Conservation (phyloP, 192 early-diverging fungal species). For the Coemansia sp. region DNA sequence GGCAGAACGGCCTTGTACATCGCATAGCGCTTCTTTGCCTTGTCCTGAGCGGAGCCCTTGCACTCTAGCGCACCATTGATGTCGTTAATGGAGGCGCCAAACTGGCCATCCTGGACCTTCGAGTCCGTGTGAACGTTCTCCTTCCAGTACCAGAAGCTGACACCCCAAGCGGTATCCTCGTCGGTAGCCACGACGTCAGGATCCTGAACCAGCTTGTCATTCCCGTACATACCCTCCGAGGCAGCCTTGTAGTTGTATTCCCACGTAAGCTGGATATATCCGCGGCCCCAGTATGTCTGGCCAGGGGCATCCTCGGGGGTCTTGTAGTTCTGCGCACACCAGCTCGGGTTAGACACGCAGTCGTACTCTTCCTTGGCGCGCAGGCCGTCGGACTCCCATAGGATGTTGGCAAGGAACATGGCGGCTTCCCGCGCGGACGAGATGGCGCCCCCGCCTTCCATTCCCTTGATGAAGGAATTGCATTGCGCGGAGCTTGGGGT, state of each 20-base stretch:
- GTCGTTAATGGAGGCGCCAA: conserved; percentile 51
- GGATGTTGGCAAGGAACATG: conserved; percentile 55
- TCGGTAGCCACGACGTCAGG: conserved; percentile 28
- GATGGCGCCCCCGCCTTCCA: conserved; percentile 34
- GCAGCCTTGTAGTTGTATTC: conserved; percentile 50
- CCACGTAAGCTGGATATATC: conserved; percentile 57
- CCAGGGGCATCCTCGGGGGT: conserved; percentile 35
- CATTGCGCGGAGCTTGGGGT: conserved; percentile 36
- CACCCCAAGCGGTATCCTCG: conserved; percentile 41
- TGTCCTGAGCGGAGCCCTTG: conserved; percentile 34
- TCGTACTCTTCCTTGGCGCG: conserved; percentile 49
- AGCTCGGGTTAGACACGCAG: conserved; percentile 38
- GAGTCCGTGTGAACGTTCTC: conserved; percentile 36
- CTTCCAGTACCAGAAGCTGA: conserved; percentile 55
- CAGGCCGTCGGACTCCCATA: conserved; percentile 54
- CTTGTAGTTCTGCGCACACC: conserved; percentile 48
- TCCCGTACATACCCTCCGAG: conserved; percentile 44
- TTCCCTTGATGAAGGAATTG: conserved; percentile 41
- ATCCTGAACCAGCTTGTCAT: conserved; percentile 36
- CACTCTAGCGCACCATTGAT: conserved; percentile 57
- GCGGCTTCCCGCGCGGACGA: conserved; percentile 46
- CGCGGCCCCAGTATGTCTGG: conserved; percentile 51
- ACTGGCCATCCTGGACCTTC: conserved; percentile 48
- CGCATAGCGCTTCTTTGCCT: conserved; percentile 52
- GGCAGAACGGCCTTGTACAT: conserved; percentile 51